Base-by-base conservation (phyloP, 768 basidiomycete genomes). In the Pulveroboletus ravenelii region DNA sequence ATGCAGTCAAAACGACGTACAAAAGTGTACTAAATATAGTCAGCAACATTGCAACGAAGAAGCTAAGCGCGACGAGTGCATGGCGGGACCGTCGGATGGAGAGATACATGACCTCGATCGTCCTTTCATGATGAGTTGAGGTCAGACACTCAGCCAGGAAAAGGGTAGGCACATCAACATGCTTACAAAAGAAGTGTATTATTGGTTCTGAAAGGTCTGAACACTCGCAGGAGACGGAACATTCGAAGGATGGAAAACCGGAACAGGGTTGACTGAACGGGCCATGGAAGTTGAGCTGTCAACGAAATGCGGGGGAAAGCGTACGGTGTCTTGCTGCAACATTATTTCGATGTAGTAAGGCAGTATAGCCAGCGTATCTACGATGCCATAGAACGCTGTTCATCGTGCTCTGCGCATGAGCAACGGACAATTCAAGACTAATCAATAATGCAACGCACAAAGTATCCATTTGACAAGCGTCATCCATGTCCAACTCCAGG, bases 51-150 rank as follows among this genome's bases (percentile, higher is more conserved):
- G 85, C 70, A 13, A 94, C 87, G 70, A 95, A 94, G 68, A 94
- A 95, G 3, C 81, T 80, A 17, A 95, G 82, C 0, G 93, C 92
- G 3, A 93, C 77, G 1, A 93, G 74, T 0, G 92, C 92, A 58
- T 94, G 89, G 56, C 90, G 86, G 0, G 89, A 93, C 52, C 90
- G 76, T 44, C 87, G 78, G 32, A 93, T 85, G 29, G 90, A 85
- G 29, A 95, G 78, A 64, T 87, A 92, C 93, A 95, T 96, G 59
- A 91, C 89, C 73, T 92, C 88, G 43, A 91, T 91, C 0, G 89
- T 91, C 41, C 88, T 89, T 53, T 34, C 20, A 38, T 12, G 8
- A 17, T 25, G 23, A n/a, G 9, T 13, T 5, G 17, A 17, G 23
- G 50, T 64, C 20, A 53, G 51, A 46, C 17, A 36, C 1, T 29